Evolutionary conservation across 345 rosid genomes (phyloP).

Genomic region (Syzygium aqueum): DNA sequence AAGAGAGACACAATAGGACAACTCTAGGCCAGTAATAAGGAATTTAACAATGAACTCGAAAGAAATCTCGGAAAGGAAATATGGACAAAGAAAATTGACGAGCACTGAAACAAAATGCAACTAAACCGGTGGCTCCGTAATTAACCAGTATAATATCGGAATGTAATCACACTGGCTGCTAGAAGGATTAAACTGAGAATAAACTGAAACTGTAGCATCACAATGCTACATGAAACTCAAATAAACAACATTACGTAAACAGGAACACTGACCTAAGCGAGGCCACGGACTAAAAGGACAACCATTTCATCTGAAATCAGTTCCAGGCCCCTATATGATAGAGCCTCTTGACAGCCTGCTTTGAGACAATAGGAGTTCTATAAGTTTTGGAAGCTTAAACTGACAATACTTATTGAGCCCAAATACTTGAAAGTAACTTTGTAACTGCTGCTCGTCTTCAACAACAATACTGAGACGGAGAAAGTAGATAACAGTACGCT

Average conservation of each 20-base stretch:
- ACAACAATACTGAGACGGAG: constrained; percentile 9
- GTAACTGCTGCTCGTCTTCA: constrained; percentile 39
- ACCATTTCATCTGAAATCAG: constrained; percentile 91
- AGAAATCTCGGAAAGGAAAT: not conserved
- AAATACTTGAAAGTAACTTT: constrained; percentile 35
- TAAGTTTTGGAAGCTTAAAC: constrained; percentile 46
- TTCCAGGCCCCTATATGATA: constrained; percentile 93
- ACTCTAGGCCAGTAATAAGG: not conserved
- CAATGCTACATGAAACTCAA: constrained; percentile 50
- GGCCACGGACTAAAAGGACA: constrained; percentile 66
- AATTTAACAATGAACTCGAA: not conserved
- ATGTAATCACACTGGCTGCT: constrained; percentile 23
- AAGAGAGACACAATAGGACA: not conserved
- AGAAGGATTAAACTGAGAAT: constrained; percentile 22
- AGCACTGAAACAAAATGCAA: not conserved
- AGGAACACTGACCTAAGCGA: constrained; percentile 82
- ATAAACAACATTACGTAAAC: constrained; percentile 50
- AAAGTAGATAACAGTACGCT: not conserved
- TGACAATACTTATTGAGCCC: constrained; percentile 40
- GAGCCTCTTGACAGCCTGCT: constrained; percentile 97
- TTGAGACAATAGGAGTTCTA: constrained; percentile 73
- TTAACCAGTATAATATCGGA: constrained; percentile 16
- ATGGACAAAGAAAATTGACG: not conserved
- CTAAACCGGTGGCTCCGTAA: constrained; percentile 8
- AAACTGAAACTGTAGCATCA: constrained; percentile 35